Percentiles rank a stretch among this genome's conserved stretches.
Conservation (phyloP, 1,284 basidiomycete species). For the Rugosomyces carneus region DNA sequence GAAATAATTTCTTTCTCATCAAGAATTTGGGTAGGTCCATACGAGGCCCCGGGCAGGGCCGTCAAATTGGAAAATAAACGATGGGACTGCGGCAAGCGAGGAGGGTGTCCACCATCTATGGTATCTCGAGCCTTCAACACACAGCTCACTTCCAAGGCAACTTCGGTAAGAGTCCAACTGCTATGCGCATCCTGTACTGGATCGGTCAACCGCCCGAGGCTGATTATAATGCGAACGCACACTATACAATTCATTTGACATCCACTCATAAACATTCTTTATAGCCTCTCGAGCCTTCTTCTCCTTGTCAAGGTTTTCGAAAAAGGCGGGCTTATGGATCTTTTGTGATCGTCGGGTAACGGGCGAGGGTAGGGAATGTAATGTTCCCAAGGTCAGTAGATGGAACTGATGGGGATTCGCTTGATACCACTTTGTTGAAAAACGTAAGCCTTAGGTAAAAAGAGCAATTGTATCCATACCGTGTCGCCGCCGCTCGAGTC, state of each 20-base stretch:
- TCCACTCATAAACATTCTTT: conserved; percentile 51
- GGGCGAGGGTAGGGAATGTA: conserved; percentile 83
- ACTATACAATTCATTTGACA: conserved; percentile 27
- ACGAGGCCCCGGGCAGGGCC: conserved; percentile 31
- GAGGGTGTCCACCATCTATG: not conserved
- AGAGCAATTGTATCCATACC: conserved; percentile 38
- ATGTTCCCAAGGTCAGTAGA: conserved; percentile 66
- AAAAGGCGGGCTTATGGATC: conserved; percentile 72
- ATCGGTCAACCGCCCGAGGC: conserved; percentile 8
- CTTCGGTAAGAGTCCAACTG: conserved; percentile 47
- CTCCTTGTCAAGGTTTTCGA: conserved; percentile 49
- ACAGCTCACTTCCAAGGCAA: conserved; percentile 57
- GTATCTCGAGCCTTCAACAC: conserved; percentile 44
- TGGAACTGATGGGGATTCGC: conserved; percentile 85
- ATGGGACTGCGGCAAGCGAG: conserved; percentile 39
- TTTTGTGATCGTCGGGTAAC: conserved; percentile 76
- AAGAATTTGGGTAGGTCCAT: conserved; percentile 30
- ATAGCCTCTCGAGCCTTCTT: conserved; percentile 55
- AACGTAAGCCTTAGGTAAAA: conserved; percentile 6
- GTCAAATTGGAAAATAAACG: conserved; percentile 47
- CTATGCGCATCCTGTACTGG: conserved; percentile 17
- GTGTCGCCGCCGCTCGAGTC: conserved; percentile 75
- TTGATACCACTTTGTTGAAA: conserved; percentile 58
- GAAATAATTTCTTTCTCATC: conserved; percentile 29
- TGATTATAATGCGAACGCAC: conserved; percentile 14